A percentile compares a stretch with the other conserved stretches of the same genome.
Evolutionary conservation across 257 asterid genomes (phyloP).

Genomic region (Nicotiana paniculata): DNA sequence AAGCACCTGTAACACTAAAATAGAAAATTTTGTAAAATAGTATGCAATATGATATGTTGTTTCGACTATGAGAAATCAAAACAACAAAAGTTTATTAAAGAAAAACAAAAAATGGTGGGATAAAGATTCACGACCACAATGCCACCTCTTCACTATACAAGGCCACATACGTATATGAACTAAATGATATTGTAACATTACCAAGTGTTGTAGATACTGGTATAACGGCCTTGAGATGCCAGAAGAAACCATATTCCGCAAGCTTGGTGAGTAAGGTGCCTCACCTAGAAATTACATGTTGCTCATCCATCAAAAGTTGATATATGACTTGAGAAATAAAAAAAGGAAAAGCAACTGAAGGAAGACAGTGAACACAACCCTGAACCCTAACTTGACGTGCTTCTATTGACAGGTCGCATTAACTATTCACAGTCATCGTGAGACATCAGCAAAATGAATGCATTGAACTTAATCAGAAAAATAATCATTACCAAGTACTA

Average conservation of each 20-base stretch:
- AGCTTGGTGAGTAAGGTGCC: conserved; percentile 29
- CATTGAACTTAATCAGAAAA: not conserved
- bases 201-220: conserved; percentile 52
- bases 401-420: not conserved
- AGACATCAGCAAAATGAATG: not conserved
- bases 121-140: not conserved
- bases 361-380: not conserved
- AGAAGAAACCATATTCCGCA: conserved; percentile 26
- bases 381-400: not conserved
- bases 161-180: not conserved
- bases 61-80: no score
- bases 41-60: no score
- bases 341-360: not conserved
- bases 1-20: no score
- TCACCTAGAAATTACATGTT: conserved; percentile 39
- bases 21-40: no score
- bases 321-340: conserved; percentile 2
- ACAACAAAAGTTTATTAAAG: no score
- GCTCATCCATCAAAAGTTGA: conserved; percentile 8
- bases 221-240: conserved; percentile 47
- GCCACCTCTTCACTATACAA: not conserved
- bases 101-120: no score
- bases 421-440: not conserved
- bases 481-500: conserved; percentile 41
- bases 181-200: conserved; percentile 18